Evolutionary conservation across 306 rosid species (phyloP).

Genomic region (Prunus kanzakura): DNA sequence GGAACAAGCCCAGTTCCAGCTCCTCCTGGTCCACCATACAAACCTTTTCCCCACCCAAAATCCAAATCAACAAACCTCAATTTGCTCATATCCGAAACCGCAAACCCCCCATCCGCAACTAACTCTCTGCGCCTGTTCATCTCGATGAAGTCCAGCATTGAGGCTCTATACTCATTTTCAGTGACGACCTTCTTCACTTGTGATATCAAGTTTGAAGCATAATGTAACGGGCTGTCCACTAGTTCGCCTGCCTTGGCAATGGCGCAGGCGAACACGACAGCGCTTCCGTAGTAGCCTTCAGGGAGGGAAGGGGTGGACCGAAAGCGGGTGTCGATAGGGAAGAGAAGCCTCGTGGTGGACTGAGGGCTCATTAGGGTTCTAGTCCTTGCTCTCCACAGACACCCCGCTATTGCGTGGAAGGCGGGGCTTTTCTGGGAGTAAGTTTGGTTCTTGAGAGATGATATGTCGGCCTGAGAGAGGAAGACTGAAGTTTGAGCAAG

Average conservation of each 20-base stretch:
- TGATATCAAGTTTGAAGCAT: slow-evolving; percentile 14
- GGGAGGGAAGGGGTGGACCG: slow-evolving; percentile 8
- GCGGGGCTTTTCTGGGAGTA: neutral
- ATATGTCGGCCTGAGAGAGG: slow-evolving; percentile 11
- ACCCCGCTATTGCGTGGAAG: slow-evolving; percentile 15
- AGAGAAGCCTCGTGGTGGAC: slow-evolving; percentile 11
- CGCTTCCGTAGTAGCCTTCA: slow-evolving; percentile 18
- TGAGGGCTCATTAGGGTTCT: slow-evolving; percentile 10
- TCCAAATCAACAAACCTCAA: slow-evolving; percentile 10
- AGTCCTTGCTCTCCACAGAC: slow-evolving; percentile 25
- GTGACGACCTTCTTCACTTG: slow-evolving; percentile 5
- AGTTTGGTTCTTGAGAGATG: slow-evolving; percentile 10
- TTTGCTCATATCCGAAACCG: slow-evolving; percentile 24
- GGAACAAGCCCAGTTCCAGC: slow-evolving; percentile 27
- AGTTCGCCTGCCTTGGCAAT: slow-evolving; percentile 9
- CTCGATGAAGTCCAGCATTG: slow-evolving; percentile 25
- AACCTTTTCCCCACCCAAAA: slow-evolving; percentile 10
- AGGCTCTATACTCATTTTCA: slow-evolving; percentile 17
- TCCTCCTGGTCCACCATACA: slow-evolving; percentile 19
- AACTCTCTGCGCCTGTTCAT: slow-evolving; percentile 19
- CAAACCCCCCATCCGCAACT: slow-evolving; percentile 16
- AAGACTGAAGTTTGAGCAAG: slow-evolving; percentile 21
- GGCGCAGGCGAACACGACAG: slow-evolving; percentile 23
- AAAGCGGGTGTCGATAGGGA: slow-evolving; percentile 21
- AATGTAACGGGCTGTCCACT: neutral